phyloP scores from a whole-genome alignment of 352 stramenopile genomes.

The Phytophthora hibernalis region DNA sequence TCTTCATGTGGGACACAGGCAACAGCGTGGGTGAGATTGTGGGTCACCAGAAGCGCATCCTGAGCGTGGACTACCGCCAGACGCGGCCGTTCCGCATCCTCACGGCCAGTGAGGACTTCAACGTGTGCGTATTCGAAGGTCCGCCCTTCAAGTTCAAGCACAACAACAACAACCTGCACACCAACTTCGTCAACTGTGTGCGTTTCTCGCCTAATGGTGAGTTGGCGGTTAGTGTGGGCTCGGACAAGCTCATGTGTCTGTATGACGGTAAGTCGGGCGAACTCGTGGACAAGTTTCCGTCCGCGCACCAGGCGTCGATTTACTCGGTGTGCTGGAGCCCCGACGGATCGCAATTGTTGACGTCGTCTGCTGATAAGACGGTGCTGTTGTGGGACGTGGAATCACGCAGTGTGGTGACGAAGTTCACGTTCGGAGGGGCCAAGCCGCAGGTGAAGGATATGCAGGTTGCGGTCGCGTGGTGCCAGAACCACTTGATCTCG shows the following conservation, averaged over 20 bases:
- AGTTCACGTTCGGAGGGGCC: conserved; percentile 73
- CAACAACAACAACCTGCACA: conserved; percentile 93
- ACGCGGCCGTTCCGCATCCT: conserved; percentile 95
- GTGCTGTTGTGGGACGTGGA: conserved; percentile 93
- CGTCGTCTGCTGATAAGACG: conserved; percentile 96
- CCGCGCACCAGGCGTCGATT: conserved; percentile 92
- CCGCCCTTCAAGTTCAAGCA: conserved; percentile 97
- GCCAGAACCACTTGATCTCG: conserved; percentile 81
- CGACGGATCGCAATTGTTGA: conserved; percentile 92
- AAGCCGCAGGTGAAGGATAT: conserved; percentile 87
- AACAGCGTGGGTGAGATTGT: conserved; percentile 95
- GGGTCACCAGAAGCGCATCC: conserved; percentile 94
- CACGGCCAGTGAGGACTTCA: conserved; percentile 96
- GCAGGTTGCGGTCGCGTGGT: conserved; percentile 78
- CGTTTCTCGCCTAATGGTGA: conserved; percentile 93
- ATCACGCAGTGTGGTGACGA: conserved; percentile 73
- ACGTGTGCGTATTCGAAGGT: conserved; percentile 94
- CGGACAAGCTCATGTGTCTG: conserved; percentile 95
- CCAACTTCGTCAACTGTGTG: conserved; percentile 96
- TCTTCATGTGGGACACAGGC: conserved; percentile 98
- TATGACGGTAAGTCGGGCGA: conserved; percentile 95
- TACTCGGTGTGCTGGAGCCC: conserved; percentile 95
- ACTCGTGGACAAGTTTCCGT: conserved; percentile 82
- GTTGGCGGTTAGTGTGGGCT: conserved; percentile 92
- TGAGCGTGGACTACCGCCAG: conserved; percentile 94